Evolutionary conservation across 1,139 yeast genomes (phyloP), one percentile per base, ranked within the genome.

Genomic region (Nadsonia commutata): DNA sequence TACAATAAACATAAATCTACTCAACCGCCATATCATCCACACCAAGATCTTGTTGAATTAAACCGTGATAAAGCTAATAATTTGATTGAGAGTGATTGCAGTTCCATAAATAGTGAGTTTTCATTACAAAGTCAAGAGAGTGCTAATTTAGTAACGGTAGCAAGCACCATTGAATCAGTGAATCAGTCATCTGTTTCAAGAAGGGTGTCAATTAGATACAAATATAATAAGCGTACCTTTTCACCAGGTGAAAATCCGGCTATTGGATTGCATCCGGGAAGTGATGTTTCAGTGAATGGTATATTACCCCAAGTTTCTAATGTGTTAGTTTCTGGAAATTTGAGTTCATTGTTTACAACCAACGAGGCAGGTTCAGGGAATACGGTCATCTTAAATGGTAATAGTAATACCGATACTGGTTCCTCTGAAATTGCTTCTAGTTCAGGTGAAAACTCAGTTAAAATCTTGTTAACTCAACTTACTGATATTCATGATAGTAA

Each of bases 401-500:
- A 21, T 21, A 21, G 9, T 21, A 21, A 21, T 21, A 21, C 6
- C 9, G 9, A 21, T 7, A 22, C 27, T 7, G 11, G 27, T 22
- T 6, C 23, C 23, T 6, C 23, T 9, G 9, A 6, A 6, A 21
- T 9, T 21, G 9, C 23, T 9, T 6, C 23, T 9, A 21, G 4
- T 16, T 27, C 33, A 8, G 33, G 33, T 7, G 33, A 27, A 4
- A 27, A 27, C 33, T 27, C 33, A 27, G 33, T 27, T 13, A 27
- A 27, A 13, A 27, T 27, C n/a, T 16, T 66, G 44, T 54, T 62
- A 40, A 48, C 57, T 1, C 64, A 61, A 21, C 51, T 62, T 19
- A 55, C 58, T 6, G 58, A 58, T 44, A 52, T 62, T 40, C 62
- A 56, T 38, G 62, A 58, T 38, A 58, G 53, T 3, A 44, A 56